Base-by-base conservation (phyloP, 495 filamentous ascomycete genomes). In the Barbatosphaeria neglecta region DNA sequence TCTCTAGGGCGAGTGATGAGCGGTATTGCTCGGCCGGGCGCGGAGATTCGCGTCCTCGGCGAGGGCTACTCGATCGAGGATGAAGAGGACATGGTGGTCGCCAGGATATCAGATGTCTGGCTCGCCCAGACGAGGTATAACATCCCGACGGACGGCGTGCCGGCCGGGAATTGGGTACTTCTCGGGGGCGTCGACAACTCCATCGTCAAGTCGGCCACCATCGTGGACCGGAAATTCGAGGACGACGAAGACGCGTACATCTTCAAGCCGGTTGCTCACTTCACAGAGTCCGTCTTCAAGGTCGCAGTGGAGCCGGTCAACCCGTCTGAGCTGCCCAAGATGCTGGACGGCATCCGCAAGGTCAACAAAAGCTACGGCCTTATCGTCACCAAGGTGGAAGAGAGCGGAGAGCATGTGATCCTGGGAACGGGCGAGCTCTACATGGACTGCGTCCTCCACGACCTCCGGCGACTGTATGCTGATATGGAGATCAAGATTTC, bases 401-500 rank as follows among this genome's bases (percentile, higher is more conserved):
- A 98, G 62, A 95, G 88, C n/a, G 92, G 92, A 13, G 92, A 98
- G 61, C 92, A 98, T 63, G 80, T 97, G 49, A 77, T 98, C 37
- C 74, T 98, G 18, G 92, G 92, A 17, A 97, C 92, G 2, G 92
- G 92, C 28, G 92, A 98, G 59, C 73, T 98, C 6, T 97, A 97
- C 67, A 96, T 98, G 88, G 92, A 98, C 66, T 97, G 90, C 58
- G 92, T 96, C 23, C 79, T 98, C 27, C 89, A 98, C 64, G 92
- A 98, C 60, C 76, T 98, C 13, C 87, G 92, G 41, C 76, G 81
- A 22, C 70, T 96, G 18, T 98, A 95, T 62, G 88, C 90, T n/a
- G 89, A 97, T 58, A 98, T 98, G 92, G 93, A 98, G 58, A 79
- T 97, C 64, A 95, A 95, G 66, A 87, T 98, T 40, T 98, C 92